phyloP scores from a whole-genome alignment of 768 basidiomycete species.

The Phylloporus sp. region DNA sequence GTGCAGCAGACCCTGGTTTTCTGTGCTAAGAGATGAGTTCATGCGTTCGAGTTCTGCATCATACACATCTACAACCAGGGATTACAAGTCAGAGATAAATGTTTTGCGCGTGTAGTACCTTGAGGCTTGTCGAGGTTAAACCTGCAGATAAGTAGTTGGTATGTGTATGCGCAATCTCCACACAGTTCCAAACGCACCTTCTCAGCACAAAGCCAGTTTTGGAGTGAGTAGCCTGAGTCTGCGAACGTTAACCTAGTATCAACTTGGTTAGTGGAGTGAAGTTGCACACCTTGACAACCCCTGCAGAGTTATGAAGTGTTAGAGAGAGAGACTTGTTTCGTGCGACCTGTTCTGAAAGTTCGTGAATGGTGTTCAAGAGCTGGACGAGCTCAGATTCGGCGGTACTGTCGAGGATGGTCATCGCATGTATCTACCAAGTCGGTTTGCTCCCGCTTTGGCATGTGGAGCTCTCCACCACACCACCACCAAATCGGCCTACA shows the following conservation, averaged over 20 bases:
- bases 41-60: conserved; percentile 86
- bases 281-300: conserved; percentile 71
- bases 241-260: conserved; percentile 4
- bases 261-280: neutral
- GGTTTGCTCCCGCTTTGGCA: conserved; percentile 8
- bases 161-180: neutral
- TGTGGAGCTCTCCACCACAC: neutral
- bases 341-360: conserved; percentile 80
- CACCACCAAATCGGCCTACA: conserved; percentile 4
- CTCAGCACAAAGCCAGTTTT: conserved; percentile 91
- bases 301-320: conserved; percentile 67
- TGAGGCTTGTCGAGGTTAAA: conserved; percentile 88
- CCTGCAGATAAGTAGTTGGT: conserved; percentile 31
- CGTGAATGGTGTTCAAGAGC: conserved; percentile 65
- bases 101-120: conserved; percentile 42
- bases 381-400: conserved; percentile 59
- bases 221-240: conserved; percentile 86
- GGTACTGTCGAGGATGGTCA: conserved; percentile 52
- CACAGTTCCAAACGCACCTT: conserved; percentile 43
- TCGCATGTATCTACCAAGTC: conserved; percentile 27
- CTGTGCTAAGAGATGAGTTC: conserved; percentile 71
- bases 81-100: neutral
- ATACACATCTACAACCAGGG: conserved; percentile 66
- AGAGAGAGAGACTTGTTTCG: conserved; percentile 73
- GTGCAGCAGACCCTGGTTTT: conserved; percentile 82